Percentiles rank a stretch among this genome's conserved stretches.
phyloP scores from a whole-genome alignment of 2,329 filamentous ascomycete species.

The Calonectria montana region DNA sequence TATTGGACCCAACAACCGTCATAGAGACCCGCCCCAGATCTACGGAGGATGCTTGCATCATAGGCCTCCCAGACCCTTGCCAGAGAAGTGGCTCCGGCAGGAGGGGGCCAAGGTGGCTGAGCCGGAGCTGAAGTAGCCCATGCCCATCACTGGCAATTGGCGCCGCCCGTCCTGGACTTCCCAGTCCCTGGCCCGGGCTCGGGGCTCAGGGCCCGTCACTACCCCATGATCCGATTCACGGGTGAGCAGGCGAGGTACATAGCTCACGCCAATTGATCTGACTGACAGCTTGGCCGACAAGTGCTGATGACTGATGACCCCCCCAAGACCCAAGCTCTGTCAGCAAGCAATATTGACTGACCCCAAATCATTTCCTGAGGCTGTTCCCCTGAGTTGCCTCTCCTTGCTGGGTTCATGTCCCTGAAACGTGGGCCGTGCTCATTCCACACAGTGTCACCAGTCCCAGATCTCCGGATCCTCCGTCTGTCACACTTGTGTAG shows the following conservation, averaged over 20 bases:
- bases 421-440: slow-evolving; percentile 24
- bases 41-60: slow-evolving; percentile 23
- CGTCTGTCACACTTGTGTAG: slow-evolving; percentile 8
- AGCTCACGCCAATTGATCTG: not conserved
- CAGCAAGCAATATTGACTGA: not conserved
- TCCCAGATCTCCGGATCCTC: slow-evolving; percentile 20
- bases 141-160: slow-evolving; percentile 11
- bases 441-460: slow-evolving; percentile 18
- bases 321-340: not conserved
- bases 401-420: slow-evolving; percentile 12
- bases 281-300: not conserved
- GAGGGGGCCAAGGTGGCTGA: slow-evolving; percentile 19
- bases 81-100: slow-evolving; percentile 5
- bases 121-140: slow-evolving; percentile 16
- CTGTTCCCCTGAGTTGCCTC: slow-evolving; percentile 6
- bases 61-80: slow-evolving; percentile 15
- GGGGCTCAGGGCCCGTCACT: not conserved
- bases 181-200: slow-evolving; percentile 14
- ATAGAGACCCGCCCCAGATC: slow-evolving; percentile 24
- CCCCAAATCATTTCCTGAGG: not conserved
- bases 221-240: slow-evolving; percentile 5
- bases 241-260: slow-evolving; percentile 9
- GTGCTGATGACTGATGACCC: not conserved
- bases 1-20: slow-evolving; percentile 17
- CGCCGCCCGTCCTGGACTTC: not conserved